phyloP scores from a whole-genome alignment of 768 basidiomycete genomes.

The Naematelia encephala region DNA sequence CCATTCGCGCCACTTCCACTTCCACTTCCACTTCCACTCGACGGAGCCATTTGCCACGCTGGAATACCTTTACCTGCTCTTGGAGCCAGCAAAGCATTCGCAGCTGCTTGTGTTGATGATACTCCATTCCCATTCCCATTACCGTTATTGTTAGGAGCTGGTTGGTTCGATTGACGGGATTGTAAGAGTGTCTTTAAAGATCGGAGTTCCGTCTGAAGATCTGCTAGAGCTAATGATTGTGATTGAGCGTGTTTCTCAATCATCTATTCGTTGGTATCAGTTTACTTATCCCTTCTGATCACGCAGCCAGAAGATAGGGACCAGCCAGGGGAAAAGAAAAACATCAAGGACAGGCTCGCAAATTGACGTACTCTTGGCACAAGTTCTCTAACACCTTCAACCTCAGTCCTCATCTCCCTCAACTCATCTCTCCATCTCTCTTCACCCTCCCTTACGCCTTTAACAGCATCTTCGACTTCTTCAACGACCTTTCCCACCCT shows the following conservation, averaged over 20 bases:
- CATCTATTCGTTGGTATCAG: constrained; percentile 62
- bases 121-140: constrained; percentile 6
- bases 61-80: constrained; percentile 59
- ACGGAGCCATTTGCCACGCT: constrained; percentile 72
- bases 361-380: constrained; percentile 71
- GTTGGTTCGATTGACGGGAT: constrained; percentile 54
- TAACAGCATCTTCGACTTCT: constrained; percentile 44
- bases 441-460: constrained; percentile 60
- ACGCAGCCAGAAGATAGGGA: neutral
- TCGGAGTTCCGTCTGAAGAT: constrained; percentile 89
- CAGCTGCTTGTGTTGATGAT: constrained; percentile 34
- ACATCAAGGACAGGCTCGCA: too few species aligned
- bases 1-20: constrained; percentile 12
- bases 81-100: constrained; percentile 41
- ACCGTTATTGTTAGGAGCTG: neutral
- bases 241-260: constrained; percentile 86
- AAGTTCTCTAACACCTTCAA: constrained; percentile 85
- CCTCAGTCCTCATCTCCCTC: constrained; percentile 84
- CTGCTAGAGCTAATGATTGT: constrained; percentile 74
- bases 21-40: constrained; percentile 1
- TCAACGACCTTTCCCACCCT: constrained; percentile 30
- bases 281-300: neutral
- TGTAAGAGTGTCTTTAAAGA: constrained; percentile 86
- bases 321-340: neutral
- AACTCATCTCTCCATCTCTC: constrained; percentile 77